Evolutionary conservation across 78 protist species (phyloP).

Genomic region (Dictyostelium capitatum): DNA sequence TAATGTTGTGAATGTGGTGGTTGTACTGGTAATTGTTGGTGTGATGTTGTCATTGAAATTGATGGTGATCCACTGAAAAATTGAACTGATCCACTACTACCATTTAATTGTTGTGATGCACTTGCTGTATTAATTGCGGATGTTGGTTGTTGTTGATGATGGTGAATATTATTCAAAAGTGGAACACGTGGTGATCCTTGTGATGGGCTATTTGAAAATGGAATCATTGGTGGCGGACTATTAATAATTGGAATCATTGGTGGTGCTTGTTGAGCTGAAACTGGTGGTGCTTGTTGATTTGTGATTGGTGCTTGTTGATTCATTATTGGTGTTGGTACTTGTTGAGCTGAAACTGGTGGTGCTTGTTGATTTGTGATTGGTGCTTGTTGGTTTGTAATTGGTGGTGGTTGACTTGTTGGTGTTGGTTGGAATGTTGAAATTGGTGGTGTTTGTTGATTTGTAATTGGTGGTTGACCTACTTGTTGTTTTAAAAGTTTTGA

Average conservation of each 20-base stretch:
- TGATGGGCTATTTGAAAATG: background rate
- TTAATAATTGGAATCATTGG: constrained; percentile 8
- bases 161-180: background rate
- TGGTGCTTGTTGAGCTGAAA: constrained; percentile 14
- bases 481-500: constrained; percentile 13
- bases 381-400: background rate
- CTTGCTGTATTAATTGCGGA: background rate
- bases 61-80: constrained; percentile 30
- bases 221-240: constrained; percentile 24
- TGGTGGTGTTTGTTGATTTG: background rate
- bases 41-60: background rate
- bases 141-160: background rate
- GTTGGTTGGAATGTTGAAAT: too few relatives aligned
- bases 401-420: background rate
- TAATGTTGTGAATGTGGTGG: background rate
- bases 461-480: background rate
- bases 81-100: constrained; percentile 3
- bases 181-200: constrained; percentile 25
- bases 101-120: background rate
- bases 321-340: background rate
- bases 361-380: background rate
- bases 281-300: background rate
- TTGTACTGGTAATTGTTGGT: background rate
- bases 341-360: background rate
- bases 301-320: background rate